Evolutionary conservation across 2,329 filamentous ascomycete genomes (phyloP), one percentile per base, ranked within the genome.

Genomic region (Ceratocystis lukuohia): DNA sequence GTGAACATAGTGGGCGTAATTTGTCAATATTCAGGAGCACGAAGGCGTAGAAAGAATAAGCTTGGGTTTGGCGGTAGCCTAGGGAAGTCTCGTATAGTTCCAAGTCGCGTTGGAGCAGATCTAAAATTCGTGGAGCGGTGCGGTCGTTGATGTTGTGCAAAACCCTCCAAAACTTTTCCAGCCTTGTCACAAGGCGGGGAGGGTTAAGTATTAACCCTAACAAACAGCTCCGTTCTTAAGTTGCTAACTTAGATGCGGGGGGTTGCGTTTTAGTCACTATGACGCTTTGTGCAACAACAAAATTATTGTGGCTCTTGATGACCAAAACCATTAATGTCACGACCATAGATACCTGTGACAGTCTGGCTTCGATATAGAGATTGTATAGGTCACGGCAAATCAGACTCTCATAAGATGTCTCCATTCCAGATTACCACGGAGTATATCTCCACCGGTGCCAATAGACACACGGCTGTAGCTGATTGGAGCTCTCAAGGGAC

Each of bases 401-500:
- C 2, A 10, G 1, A 10, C 48, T 25, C 20, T 12, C 48, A 12
- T 12, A 20, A 0, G 10, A 66, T 75, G 74, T 70, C 71, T 66
- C 68, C 68, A 59, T 69, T 70, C 46, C 70, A 70, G 50, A 71
- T 79, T 33, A 75, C 75, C 33, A 73, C 78, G 69, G 76, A 80
- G 69, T 84, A 85, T 70, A 74, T 94, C 70, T 87, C 90, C 61
- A 85, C 87, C 69, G 94, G 94, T 68, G 93, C 91, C 61, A 99
- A 97, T 75, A 83, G 93, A 71, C 90, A 97, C 72, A 88, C 93
- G 20, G 86, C 88, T 17, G 89, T 91, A 33, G 92, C 93, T 33
- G 93, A 97, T 77, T 99, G 94, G 94, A 85, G 88, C 73, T 73
- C 77, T 22, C 77, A 81, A 69, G 89, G 88, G 8, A 74, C 91